Conservation (phyloP, 495 filamentous ascomycete species). For the Talaromyces proteolyticus region DNA sequence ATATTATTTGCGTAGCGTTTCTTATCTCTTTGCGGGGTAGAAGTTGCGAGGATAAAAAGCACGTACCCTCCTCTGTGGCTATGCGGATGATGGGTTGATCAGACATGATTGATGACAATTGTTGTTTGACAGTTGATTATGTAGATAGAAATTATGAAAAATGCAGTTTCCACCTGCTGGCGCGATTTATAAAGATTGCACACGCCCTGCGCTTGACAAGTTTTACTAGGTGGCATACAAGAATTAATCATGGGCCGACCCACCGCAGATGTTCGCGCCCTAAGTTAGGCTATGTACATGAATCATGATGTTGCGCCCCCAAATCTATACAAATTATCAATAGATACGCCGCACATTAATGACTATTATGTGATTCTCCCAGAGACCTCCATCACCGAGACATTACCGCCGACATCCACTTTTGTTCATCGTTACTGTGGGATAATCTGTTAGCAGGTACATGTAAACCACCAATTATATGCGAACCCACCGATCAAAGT, state of each 20-base stretch:
- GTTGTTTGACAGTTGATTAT: not conserved
- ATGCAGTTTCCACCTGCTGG: too few species aligned
- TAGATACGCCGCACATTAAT: too few species aligned
- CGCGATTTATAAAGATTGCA: not conserved
- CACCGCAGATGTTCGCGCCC: too few species aligned
- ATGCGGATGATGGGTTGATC: slow-evolving; percentile 40
- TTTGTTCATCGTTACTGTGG: slow-evolving; percentile 78
- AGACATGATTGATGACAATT: slow-evolving; percentile 17
- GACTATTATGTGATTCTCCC: too few species aligned
- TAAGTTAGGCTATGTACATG: too few species aligned
- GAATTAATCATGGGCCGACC: too few species aligned
- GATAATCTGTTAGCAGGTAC: slow-evolving; percentile 6
- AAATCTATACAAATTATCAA: too few species aligned
- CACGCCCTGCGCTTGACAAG: not conserved
- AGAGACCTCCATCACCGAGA: slow-evolving; percentile 17
- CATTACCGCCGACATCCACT: slow-evolving; percentile 77
- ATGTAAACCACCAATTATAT: not conserved
- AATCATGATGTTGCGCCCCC: too few species aligned
- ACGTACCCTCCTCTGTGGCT: slow-evolving; percentile 39
- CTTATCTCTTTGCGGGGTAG: not conserved
- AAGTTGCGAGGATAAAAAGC: not conserved
- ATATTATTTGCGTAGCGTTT: slow-evolving; percentile 1
- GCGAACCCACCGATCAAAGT: slow-evolving; percentile 75
- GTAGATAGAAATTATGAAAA: not conserved
- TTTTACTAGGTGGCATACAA: too few species aligned